These are phyloP conservation scores for Henningerozyma blattae DNA, from an alignment of 805 yeast genomes.

Conservation along the genomic window DNA sequence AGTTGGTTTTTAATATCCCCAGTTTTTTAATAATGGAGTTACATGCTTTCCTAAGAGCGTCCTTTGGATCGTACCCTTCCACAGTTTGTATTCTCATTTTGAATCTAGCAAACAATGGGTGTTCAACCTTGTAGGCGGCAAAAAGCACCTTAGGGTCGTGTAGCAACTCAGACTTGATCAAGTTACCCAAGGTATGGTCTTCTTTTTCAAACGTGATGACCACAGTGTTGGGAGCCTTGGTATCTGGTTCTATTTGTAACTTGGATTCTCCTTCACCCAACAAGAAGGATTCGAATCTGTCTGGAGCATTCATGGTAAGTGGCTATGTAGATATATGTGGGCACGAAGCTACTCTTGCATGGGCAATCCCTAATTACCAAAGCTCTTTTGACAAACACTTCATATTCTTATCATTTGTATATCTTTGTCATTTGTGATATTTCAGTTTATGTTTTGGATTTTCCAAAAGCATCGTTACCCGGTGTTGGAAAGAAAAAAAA, in stretches of 20 bases:
- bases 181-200: constrained; percentile 92
- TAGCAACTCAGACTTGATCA: constrained; percentile 74
- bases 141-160: constrained; percentile 83
- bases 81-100: constrained; percentile 91
- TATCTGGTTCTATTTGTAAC: constrained; percentile 84
- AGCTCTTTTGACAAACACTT: too few species aligned
- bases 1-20: constrained; percentile 60
- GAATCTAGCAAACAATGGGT: constrained; percentile 92
- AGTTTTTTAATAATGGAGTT: constrained; percentile 70
- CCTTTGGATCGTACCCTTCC: constrained; percentile 86
- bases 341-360: too few species aligned
- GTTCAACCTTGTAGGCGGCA: constrained; percentile 97
- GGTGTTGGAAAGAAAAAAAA: too few species aligned
- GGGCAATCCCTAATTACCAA: too few species aligned
- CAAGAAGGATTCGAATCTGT: constrained; percentile 91
- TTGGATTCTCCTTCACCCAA: constrained; percentile 97
- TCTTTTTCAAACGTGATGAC: constrained; percentile 89
- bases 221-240: constrained; percentile 91
- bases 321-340: too few species aligned
- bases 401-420: too few species aligned
- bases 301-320: constrained; percentile 99
- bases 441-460: too few species aligned
- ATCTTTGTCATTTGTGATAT: too few species aligned
- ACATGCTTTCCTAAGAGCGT: constrained; percentile 86
- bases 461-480: too few species aligned